Evolutionary conservation across 2,329 filamentous ascomycete species (phyloP).

Genomic region (Pestalotiopsis sp.): DNA sequence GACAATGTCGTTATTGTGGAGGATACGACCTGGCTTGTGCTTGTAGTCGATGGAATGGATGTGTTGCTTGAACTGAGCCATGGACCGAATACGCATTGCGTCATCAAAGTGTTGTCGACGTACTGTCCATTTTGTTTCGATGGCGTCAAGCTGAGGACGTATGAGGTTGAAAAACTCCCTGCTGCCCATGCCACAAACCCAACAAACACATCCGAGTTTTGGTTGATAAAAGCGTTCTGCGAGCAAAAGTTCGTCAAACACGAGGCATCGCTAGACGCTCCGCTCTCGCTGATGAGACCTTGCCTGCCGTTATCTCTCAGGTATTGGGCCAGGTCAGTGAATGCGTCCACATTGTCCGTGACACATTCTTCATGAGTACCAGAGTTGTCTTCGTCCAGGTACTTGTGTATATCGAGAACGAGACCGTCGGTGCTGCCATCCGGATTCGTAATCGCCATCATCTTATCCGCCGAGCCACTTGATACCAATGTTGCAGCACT

Average conservation of each 20-base stretch:
- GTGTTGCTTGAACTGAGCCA: conserved; percentile 30
- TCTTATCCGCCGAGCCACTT: conserved; percentile 51
- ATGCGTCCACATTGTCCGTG: conserved; percentile 54
- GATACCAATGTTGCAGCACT: conserved; percentile 51
- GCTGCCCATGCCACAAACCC: conserved; percentile 51
- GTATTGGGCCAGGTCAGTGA: conserved; percentile 49
- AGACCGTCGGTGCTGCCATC: conserved; percentile 60
- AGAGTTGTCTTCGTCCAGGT: conserved; percentile 60
- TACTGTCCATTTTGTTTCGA: conserved; percentile 30
- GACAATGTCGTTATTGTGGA: neutral
- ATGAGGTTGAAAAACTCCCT: conserved; percentile 44
- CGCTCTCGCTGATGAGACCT: conserved; percentile 57
- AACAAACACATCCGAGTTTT: conserved; percentile 49
- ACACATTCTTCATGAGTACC: conserved; percentile 56
- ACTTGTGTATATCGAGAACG: conserved; percentile 64
- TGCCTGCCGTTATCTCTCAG: conserved; percentile 49
- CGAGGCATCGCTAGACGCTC: conserved; percentile 46
- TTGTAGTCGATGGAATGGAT: neutral
- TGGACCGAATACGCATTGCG: conserved; percentile 42
- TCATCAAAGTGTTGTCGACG: conserved; percentile 45
- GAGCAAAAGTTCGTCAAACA: conserved; percentile 48
- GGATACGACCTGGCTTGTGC: neutral
- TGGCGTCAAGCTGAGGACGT: conserved; percentile 48
- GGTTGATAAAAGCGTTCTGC: conserved; percentile 48
- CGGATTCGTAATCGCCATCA: conserved; percentile 59